Evolutionary conservation across 306 rosid species (phyloP).

Genomic region (Gastrolobium villosum): DNA sequence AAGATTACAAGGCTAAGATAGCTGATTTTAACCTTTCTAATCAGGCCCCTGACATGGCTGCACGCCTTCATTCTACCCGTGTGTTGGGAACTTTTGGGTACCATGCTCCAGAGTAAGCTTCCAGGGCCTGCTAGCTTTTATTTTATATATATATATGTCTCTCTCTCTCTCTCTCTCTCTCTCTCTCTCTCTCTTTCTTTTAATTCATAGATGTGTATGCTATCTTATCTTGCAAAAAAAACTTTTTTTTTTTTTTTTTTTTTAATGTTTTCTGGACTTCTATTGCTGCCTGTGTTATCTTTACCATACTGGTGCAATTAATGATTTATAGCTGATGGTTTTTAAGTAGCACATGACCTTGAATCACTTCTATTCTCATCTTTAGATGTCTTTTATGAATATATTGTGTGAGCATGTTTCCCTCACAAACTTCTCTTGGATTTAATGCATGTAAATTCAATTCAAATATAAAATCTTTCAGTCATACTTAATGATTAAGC

Average conservation of each 20-base stretch:
- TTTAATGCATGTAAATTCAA: slow-evolving; percentile 21
- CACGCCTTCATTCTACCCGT: slow-evolving; percentile 82
- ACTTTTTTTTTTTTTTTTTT: too few relatives aligned
- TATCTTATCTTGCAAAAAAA: background rate
- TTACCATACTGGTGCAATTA: slow-evolving; percentile 12
- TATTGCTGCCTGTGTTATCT: slow-evolving; percentile 28
- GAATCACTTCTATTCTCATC: slow-evolving; percentile 2
- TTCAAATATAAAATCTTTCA: slow-evolving; percentile 35
- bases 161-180: background rate
- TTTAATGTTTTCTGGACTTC: background rate
- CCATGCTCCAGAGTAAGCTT: slow-evolving; percentile 82
- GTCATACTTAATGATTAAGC: slow-evolving; percentile 23
- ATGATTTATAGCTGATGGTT: background rate
- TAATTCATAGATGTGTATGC: slow-evolving; percentile 19
- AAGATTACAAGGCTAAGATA: slow-evolving; percentile 74
- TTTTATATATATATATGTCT: slow-evolving; percentile 3
- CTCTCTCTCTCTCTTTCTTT: background rate
- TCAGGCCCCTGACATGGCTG: slow-evolving; percentile 90
- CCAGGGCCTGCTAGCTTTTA: slow-evolving; percentile 9
- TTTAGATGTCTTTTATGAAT: slow-evolving; percentile 1
- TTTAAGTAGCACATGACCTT: background rate
- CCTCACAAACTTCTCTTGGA: slow-evolving; percentile 12
- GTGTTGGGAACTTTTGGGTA: slow-evolving; percentile 84
- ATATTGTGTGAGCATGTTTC: slow-evolving; percentile 6
- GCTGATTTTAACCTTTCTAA: slow-evolving; percentile 84